Percentiles rank a stretch among this genome's conserved stretches.
Conservation (phyloP, 257 asterid species). For the Paulownia fortunei region DNA sequence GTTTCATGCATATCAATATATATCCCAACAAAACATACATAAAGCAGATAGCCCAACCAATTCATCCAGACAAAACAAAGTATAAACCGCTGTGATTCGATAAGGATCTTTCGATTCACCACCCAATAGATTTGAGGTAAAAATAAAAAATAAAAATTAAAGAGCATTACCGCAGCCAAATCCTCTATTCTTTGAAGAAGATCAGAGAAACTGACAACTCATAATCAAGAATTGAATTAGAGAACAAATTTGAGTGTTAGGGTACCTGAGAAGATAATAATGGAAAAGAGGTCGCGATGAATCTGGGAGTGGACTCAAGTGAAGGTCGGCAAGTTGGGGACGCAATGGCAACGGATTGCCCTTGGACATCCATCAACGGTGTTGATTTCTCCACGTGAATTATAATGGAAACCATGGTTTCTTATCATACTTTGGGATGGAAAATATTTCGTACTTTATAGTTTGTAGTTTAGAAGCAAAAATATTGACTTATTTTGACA, state of each 20-base stretch:
- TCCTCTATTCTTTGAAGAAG: not conserved
- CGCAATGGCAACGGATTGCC: not conserved
- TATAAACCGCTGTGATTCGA: not conserved
- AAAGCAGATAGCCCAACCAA: not conserved
- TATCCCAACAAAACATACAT: not conserved
- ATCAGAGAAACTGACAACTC: not conserved
- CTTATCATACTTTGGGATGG: too few relatives aligned
- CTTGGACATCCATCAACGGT: not conserved
- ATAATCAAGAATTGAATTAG: not conserved
- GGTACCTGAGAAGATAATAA: not conserved
- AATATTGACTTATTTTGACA: too few relatives aligned
- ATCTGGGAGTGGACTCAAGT: not conserved
- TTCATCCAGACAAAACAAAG: not conserved
- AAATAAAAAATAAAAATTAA: not conserved
- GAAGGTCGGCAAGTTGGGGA: not conserved
- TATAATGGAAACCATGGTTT: too few relatives aligned
- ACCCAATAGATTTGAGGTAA: not conserved
- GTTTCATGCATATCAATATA: not conserved
- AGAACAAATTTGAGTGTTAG: not conserved
- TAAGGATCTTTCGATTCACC: not conserved
- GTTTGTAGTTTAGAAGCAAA: too few relatives aligned
- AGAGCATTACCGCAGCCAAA: not conserved
- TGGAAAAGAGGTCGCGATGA: not conserved
- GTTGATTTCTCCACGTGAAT: not conserved
- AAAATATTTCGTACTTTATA: too few relatives aligned